These are phyloP conservation scores for Aspergillus unguis DNA, from an alignment of 2,329 filamentous ascomycete species.

Conservation along the genomic window DNA sequence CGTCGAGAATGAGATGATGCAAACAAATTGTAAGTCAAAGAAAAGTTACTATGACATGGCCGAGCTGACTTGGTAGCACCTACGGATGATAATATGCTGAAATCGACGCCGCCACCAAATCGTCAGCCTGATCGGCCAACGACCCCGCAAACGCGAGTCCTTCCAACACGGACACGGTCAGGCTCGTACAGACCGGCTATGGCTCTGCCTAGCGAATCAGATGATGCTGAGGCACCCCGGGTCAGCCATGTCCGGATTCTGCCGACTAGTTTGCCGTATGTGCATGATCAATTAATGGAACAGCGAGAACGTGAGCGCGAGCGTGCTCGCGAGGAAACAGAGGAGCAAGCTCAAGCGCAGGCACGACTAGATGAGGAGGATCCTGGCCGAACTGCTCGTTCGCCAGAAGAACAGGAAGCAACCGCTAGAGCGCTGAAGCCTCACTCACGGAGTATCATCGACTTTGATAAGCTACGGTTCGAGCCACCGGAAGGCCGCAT, in stretches of 20 bases:
- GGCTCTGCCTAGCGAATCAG: constrained; percentile 23
- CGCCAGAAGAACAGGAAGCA: constrained; percentile 72
- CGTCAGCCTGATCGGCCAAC: constrained; percentile 19
- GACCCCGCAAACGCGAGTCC: constrained; percentile 17
- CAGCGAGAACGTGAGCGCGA: constrained; percentile 36
- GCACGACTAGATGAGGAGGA: constrained; percentile 20
- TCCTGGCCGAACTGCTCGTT: constrained; percentile 24
- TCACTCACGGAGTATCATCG: constrained; percentile 69
- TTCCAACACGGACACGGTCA: constrained; percentile 24
- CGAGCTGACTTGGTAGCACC: constrained; percentile 29
- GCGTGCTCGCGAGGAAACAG: constrained; percentile 38
- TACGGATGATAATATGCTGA: constrained; percentile 35
- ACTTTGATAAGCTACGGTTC: constrained; percentile 60
- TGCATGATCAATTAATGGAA: constrained; percentile 88
- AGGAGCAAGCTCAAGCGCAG: constrained; percentile 36
- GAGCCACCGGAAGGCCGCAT: constrained; percentile 53
- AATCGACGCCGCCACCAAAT: constrained; percentile 25
- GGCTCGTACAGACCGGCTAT: constrained; percentile 26
- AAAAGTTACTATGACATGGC: background rate
- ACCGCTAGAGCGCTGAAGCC: constrained; percentile 79
- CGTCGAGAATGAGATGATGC: constrained; percentile 96
- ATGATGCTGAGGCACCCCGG: constrained; percentile 50
- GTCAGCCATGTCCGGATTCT: constrained; percentile 87
- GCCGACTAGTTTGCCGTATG: constrained; percentile 83
- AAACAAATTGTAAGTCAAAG: constrained; percentile 73